These are phyloP conservation scores for Penicillium macrosclerotiorum DNA, from an alignment of 495 filamentous ascomycete species.

Conservation along the genomic window DNA sequence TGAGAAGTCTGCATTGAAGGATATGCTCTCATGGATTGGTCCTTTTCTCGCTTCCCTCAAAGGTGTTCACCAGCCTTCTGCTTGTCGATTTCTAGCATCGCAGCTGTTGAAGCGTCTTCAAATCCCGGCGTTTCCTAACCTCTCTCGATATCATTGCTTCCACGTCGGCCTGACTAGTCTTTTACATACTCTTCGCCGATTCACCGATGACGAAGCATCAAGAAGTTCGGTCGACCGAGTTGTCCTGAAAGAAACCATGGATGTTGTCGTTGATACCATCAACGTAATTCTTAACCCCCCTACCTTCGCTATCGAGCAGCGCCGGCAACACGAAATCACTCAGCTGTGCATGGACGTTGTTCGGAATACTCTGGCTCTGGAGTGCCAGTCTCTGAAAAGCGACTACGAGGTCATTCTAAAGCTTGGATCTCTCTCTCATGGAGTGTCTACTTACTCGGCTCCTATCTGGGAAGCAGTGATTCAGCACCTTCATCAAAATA, in stretches of 20 bases:
- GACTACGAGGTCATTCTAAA: constrained; percentile 66
- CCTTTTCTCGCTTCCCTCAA: constrained; percentile 76
- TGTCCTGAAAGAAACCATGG: constrained; percentile 53
- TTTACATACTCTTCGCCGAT: constrained; percentile 49
- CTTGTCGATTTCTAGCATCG: constrained; percentile 66
- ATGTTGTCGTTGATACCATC: constrained; percentile 49
- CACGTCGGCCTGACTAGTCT: constrained; percentile 48
- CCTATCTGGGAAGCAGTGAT: constrained; percentile 76
- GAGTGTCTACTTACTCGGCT: constrained; percentile 61
- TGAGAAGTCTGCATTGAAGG: constrained; percentile 53
- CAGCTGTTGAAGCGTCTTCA: constrained; percentile 70
- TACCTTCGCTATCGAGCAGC: constrained; percentile 38
- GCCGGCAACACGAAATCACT: constrained; percentile 34
- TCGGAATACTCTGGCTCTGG: constrained; percentile 66
- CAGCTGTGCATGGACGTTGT: constrained; percentile 60
- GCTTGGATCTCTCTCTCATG: constrained; percentile 60
- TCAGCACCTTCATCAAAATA: constrained; percentile 60
- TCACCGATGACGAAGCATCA: constrained; percentile 49
- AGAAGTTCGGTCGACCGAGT: constrained; percentile 50
- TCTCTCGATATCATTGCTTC: constrained; percentile 50
- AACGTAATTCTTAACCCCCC: constrained; percentile 41
- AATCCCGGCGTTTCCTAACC: constrained; percentile 39
- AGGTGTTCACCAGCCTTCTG: constrained; percentile 63
- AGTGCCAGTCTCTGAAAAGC: constrained; percentile 68
- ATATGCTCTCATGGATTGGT: constrained; percentile 68